Evolutionary conservation across 495 filamentous ascomycete genomes (phyloP), one percentile per base, ranked within the genome.

Genomic region (Hyaloscypha hepaticicola): DNA sequence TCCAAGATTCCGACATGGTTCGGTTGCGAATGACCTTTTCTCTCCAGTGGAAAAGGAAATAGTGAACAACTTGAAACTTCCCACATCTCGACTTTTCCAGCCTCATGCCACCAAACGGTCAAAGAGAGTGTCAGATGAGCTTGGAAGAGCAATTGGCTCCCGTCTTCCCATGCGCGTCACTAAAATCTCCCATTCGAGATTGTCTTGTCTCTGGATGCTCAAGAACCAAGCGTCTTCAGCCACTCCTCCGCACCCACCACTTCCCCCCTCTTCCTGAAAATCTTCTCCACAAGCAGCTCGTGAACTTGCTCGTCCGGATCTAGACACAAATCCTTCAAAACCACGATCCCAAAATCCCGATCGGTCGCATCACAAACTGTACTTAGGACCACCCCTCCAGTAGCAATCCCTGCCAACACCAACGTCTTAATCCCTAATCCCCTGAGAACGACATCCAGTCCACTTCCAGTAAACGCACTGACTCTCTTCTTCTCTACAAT

Each of bases 341-440:
- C 73, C 4, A 72, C 75, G 31, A 79, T 34, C 2, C 65, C 52
- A 34, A 74, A 77, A 58, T 79, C 78, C 58, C 73, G 38, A 66
- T 79, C 77, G 19, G 63, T 67, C 8, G 73, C 77, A 24, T 76
- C 70, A 12, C 73, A 74, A 26, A 79, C 67, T 14, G 77, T 80
- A 4, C 77, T 78, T 31, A 80, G 66, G 8, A 79, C 76, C 7
- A 74, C 77, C 12, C 77, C 77, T 28, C 76, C 77, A 4, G 77
- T 77, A 26, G 60, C 70, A 22, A 79, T 51, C 1, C 77, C 77
- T 0, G 71, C 70, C 2, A 79, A 24, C 14, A 78, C 73, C 2
- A 79, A 31, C 12, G 68, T 62, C 33, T 77, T 64, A 0, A 71
- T 66, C 7, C 64, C 70, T 11, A 69, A 66, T 48, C 70, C 68